phyloP scores from a whole-genome alignment of 768 basidiomycete species.

The Punctularia strigosozonata region DNA sequence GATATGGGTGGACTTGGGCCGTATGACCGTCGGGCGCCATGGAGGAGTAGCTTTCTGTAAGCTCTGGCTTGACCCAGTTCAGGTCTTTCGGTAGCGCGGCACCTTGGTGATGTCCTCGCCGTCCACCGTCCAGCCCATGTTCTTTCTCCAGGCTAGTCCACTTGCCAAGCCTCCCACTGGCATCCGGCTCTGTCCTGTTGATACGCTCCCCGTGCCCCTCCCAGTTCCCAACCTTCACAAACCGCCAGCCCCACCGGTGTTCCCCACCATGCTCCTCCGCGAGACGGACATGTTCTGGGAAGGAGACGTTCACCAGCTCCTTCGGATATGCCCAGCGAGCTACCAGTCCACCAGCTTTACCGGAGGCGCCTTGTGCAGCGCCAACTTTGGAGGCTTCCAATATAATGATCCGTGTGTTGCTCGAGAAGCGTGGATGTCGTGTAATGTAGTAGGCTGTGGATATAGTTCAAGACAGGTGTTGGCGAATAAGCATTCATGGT shows the following conservation, averaged over 20 bases:
- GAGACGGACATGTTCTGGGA: constrained; percentile 60
- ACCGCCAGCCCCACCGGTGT: constrained; percentile 76
- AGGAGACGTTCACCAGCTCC: constrained; percentile 60
- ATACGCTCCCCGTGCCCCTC: constrained; percentile 42
- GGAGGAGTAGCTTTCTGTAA: constrained; percentile 49
- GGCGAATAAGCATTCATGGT: no score
- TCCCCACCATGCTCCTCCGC: constrained; percentile 58
- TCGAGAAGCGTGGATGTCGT: constrained; percentile 36
- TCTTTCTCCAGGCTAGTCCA: constrained; percentile 46
- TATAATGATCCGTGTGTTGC: constrained; percentile 38
- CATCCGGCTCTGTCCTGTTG: constrained; percentile 6
- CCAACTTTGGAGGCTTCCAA: constrained; percentile 60
- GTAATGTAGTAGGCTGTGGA: constrained; percentile 75
- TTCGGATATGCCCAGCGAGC: constrained; percentile 78
- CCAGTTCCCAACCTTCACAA: constrained; percentile 64
- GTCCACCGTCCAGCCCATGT: constrained; percentile 25
- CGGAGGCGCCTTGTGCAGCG: constrained; percentile 70
- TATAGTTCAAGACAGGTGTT: no score
- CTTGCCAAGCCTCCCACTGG: constrained; percentile 17
- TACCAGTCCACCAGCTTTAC: constrained; percentile 78
- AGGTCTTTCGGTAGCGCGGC: constrained; percentile 20
- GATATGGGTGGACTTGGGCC: constrained; percentile 68
- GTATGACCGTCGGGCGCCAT: constrained; percentile 49
- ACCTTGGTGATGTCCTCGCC: constrained; percentile 3
- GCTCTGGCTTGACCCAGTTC: constrained; percentile 26